Conservation (phyloP, 2,329 filamentous ascomycete genomes). For the Purpureocillium lavendulum region DNA sequence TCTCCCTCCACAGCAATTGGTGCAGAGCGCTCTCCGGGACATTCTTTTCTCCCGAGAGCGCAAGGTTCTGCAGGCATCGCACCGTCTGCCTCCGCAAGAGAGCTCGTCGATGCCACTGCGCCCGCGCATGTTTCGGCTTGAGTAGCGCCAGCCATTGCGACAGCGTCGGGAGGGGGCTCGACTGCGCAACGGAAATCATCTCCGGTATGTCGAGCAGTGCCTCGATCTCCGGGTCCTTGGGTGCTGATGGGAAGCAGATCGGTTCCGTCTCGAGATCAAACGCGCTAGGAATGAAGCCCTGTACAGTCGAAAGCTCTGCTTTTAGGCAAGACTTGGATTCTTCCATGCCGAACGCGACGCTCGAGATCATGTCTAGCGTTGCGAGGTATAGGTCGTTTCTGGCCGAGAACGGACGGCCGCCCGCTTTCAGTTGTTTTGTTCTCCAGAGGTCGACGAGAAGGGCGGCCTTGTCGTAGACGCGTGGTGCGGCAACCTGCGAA, state of each 20-base stretch:
- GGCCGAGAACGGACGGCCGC: conserved; percentile 21
- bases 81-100: conserved; percentile 13
- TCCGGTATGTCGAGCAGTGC: conserved; percentile 14
- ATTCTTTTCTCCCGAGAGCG: conserved; percentile 1
- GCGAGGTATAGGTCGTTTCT: conserved; percentile 21
- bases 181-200: conserved; percentile 15
- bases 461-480: conserved; percentile 22
- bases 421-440: conserved; percentile 18
- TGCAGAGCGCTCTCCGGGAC: conserved; percentile 18
- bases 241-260: conserved; percentile 8
- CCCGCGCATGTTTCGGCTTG: conserved; percentile 14
- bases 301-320: conserved; percentile 8
- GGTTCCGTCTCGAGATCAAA: conserved; percentile 2
- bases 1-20: conserved; percentile 24
- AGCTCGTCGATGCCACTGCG: conserved; percentile 13
- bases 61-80: conserved; percentile 11
- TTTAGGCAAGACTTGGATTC: conserved; percentile 10
- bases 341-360: conserved; percentile 22
- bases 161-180: conserved; percentile 11
- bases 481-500: conserved; percentile 23
- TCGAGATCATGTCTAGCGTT: conserved; percentile 26
- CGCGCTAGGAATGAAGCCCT: conserved; percentile 1
- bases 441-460: conserved; percentile 24
- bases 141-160: conserved; percentile 14
- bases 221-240: conserved; percentile 11